Conservation (phyloP, 192 early-diverging fungal species). For the Umbelopsis sp. region DNA sequence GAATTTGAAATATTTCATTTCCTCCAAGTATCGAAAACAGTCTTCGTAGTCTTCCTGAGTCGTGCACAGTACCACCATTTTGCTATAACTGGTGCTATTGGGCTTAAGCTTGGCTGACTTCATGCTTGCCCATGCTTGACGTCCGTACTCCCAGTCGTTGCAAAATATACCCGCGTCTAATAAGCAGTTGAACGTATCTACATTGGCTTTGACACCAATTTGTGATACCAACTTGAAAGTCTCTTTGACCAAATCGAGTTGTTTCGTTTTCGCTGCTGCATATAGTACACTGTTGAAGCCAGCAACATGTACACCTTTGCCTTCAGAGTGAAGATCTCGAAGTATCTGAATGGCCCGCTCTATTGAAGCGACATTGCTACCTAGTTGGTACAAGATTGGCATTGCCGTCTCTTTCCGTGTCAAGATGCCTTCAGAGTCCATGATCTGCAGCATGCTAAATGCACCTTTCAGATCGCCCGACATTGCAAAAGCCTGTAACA, state of each 20-base stretch:
- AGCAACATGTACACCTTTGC: conserved; percentile 49
- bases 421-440: conserved; percentile 52
- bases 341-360: conserved; percentile 43
- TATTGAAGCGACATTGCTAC: conserved; percentile 31
- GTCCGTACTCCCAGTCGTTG: conserved; percentile 49
- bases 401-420: conserved; percentile 41
- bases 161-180: conserved; percentile 52
- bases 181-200: conserved; percentile 57
- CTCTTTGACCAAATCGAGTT: conserved; percentile 43
- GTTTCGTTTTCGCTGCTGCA: conserved; percentile 41
- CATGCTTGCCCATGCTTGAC: conserved; percentile 48
- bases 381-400: conserved; percentile 41
- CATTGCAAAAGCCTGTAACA: conserved; percentile 60
- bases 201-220: conserved; percentile 42
- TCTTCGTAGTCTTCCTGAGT: conserved; percentile 69
- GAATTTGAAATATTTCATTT: conserved; percentile 64
- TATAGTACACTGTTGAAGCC: conserved; percentile 63
- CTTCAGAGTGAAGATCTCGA: conserved; percentile 44
- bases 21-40: conserved; percentile 70
- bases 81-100: conserved; percentile 49
- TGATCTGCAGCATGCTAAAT: conserved; percentile 55
- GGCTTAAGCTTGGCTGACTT: conserved; percentile 42
- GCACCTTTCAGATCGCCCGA: conserved; percentile 54
- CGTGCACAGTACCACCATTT: conserved; percentile 57
- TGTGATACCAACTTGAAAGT: conserved; percentile 39